A percentile compares a stretch with the other conserved stretches of the same genome.
Conservation (phyloP, 2,329 filamentous ascomycete species). For the Helotiales sp. region DNA sequence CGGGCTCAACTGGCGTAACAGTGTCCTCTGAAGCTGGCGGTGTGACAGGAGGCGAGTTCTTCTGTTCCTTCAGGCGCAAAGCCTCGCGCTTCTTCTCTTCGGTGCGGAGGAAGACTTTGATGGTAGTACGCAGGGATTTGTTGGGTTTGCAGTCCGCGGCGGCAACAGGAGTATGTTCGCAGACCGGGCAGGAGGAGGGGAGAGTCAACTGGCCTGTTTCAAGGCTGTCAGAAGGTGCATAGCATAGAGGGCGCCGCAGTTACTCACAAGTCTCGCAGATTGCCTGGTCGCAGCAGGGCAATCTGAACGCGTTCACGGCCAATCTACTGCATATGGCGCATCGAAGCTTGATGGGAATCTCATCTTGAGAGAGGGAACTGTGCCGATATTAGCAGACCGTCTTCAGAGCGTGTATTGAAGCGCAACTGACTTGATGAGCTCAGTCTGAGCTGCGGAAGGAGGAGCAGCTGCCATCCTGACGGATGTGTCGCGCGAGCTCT, state of each 20-base stretch:
- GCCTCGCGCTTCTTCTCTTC: conserved; percentile 88
- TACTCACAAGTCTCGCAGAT: conserved; percentile 85
- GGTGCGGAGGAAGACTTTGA: conserved; percentile 88
- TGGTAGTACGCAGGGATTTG: conserved; percentile 89
- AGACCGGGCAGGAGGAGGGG: conserved; percentile 84
- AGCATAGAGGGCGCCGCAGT: neutral
- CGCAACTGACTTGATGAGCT: conserved; percentile 42
- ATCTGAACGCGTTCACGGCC: conserved; percentile 85
- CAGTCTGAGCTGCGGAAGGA: conserved; percentile 40
- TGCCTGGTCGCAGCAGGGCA: conserved; percentile 93
- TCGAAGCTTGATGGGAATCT: conserved; percentile 94
- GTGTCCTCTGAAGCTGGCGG: conserved; percentile 30
- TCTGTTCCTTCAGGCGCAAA: conserved; percentile 52
- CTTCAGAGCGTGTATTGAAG: neutral
- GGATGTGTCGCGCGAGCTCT: conserved; percentile 9
- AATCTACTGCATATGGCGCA: conserved; percentile 93
- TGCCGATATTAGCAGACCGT: conserved; percentile 21
- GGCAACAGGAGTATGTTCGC: conserved; percentile 88
- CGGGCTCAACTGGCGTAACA: conserved; percentile 12
- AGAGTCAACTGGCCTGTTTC: conserved; percentile 73
- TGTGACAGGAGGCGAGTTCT: conserved; percentile 44
- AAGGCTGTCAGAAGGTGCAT: conserved; percentile 25
- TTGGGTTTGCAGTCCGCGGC: conserved; percentile 86
- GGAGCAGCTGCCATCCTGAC: conserved; percentile 39
- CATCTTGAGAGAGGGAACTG: conserved; percentile 57